Conservation (phyloP, 192 early-diverging fungal species). For the Mortierella hygrophila region DNA sequence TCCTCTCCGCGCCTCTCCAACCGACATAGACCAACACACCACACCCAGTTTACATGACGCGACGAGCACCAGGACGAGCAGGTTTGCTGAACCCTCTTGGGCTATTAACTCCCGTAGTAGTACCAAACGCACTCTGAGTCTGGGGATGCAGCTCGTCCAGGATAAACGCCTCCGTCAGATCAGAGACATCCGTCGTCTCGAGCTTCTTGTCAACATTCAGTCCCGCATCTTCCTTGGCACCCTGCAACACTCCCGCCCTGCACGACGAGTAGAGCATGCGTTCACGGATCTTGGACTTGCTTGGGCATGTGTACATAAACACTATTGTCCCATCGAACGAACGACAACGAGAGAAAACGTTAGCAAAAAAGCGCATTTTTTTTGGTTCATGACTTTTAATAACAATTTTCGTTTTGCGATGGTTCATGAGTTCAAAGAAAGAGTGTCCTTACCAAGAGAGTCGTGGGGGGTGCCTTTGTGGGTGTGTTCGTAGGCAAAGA, state of each 20-base stretch:
- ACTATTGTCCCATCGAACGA: slow-evolving; percentile 55
- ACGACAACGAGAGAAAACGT: background rate
- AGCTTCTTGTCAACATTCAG: slow-evolving; percentile 74
- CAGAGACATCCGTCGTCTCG: slow-evolving; percentile 73
- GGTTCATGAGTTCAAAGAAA: slow-evolving; percentile 7
- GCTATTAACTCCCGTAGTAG: slow-evolving; percentile 8
- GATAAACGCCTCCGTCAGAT: slow-evolving; percentile 67
- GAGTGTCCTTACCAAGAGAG: slow-evolving; percentile 56
- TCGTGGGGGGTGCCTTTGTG: slow-evolving; percentile 58
- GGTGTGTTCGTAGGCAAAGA: slow-evolving; percentile 66
- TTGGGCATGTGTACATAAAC: slow-evolving; percentile 92
- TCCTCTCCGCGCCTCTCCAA: no score
- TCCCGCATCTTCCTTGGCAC: slow-evolving; percentile 65
- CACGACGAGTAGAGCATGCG: slow-evolving; percentile 94
- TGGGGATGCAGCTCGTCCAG: slow-evolving; percentile 65
- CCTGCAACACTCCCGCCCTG: slow-evolving; percentile 69
- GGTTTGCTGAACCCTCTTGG: slow-evolving; percentile 42
- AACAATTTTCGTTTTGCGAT: background rate
- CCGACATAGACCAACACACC: no score
- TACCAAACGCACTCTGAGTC: background rate
- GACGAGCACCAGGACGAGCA: slow-evolving; percentile 48
- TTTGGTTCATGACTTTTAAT: background rate
- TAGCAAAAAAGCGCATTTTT: background rate
- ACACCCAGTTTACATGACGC: slow-evolving; percentile 32
- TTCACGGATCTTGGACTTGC: slow-evolving; percentile 83